phyloP scores from a whole-genome alignment of 768 basidiomycete genomes.

The Rhizopogon vinicolor region DNA sequence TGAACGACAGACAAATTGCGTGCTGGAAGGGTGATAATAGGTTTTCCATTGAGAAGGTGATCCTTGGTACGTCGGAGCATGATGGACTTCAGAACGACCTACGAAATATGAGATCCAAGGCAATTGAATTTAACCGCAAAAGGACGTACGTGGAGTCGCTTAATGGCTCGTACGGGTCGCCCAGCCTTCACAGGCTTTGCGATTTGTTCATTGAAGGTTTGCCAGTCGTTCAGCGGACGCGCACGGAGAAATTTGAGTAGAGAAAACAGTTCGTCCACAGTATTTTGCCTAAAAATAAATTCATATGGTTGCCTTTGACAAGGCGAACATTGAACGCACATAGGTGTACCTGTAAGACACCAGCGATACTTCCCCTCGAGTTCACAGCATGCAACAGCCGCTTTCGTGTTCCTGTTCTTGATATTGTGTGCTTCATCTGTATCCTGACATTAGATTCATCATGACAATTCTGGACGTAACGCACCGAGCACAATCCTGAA shows the following conservation, averaged over 20 bases:
- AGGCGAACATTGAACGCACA: slow-evolving; percentile 34
- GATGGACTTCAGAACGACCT: slow-evolving; percentile 78
- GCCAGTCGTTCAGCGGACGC: slow-evolving; percentile 76
- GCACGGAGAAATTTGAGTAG: slow-evolving; percentile 85
- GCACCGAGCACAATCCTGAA: slow-evolving; percentile 81
- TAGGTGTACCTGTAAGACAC: slow-evolving; percentile 84
- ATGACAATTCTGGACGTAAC: slow-evolving; percentile 3
- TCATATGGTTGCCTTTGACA: slow-evolving; percentile 24
- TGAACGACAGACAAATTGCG: slow-evolving; percentile 66
- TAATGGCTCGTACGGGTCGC: slow-evolving; percentile 65
- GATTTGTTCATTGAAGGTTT: slow-evolving; percentile 75
- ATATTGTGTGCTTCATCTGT: slow-evolving; percentile 95
- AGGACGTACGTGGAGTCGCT: slow-evolving; percentile 64
- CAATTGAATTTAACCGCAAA: neutral
- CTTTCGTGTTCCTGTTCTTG: slow-evolving; percentile 80
- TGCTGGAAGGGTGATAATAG: slow-evolving; percentile 74
- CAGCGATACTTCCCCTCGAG: slow-evolving; percentile 79
- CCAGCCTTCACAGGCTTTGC: slow-evolving; percentile 74
- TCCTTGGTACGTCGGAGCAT: slow-evolving; percentile 90
- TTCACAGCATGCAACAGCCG: slow-evolving; percentile 72
- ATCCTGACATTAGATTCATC: neutral
- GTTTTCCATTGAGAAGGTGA: slow-evolving; percentile 70
- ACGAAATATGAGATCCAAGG: neutral
- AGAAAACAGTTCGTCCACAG: slow-evolving; percentile 84
- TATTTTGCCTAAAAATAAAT: slow-evolving; percentile 64